Conservation (phyloP, 2,329 filamentous ascomycete genomes). For the Pseudophaeomoniella oleicola region DNA sequence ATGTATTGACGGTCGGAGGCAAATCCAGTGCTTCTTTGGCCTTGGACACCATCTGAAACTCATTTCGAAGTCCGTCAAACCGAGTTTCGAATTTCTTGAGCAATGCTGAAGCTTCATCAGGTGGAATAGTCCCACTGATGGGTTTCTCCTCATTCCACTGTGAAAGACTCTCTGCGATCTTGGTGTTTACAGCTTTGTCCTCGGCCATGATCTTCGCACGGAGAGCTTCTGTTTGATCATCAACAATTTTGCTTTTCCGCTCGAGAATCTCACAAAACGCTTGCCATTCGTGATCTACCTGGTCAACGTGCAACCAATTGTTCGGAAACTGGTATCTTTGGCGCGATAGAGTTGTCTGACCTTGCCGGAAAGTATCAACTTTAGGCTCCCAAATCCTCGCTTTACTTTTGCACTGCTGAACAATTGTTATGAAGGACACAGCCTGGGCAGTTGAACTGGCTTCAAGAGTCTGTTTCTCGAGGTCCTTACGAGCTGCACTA, state of each 20-base stretch:
- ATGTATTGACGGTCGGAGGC: constrained; percentile 62
- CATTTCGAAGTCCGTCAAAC: constrained; percentile 70
- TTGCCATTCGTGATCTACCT: constrained; percentile 92
- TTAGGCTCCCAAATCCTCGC: constrained; percentile 91
- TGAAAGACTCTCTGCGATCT: constrained; percentile 67
- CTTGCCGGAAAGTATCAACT: constrained; percentile 89
- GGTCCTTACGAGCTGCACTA: constrained; percentile 73
- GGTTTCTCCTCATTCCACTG: constrained; percentile 97
- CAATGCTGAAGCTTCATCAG: constrained; percentile 72
- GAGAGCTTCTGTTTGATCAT: constrained; percentile 89
- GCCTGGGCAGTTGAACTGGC: constrained; percentile 92
- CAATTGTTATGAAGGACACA: constrained; percentile 95
- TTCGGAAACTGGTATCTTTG: constrained; percentile 87
- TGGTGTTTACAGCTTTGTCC: constrained; percentile 78
- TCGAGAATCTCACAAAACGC: constrained; percentile 81
- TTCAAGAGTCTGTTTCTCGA: constrained; percentile 85
- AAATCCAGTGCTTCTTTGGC: constrained; percentile 95
- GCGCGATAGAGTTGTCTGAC: constrained; percentile 78
- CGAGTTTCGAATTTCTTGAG: constrained; percentile 70
- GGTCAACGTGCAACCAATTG: constrained; percentile 91
- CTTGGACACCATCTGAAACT: constrained; percentile 85
- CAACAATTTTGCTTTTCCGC: constrained; percentile 86
- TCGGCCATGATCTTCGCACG: constrained; percentile 90
- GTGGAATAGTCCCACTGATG: constrained; percentile 84
- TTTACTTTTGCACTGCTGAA: constrained; percentile 89